Conservation (phyloP, 768 basidiomycete species). For the Trichaptum fuscoviolaceum region DNA sequence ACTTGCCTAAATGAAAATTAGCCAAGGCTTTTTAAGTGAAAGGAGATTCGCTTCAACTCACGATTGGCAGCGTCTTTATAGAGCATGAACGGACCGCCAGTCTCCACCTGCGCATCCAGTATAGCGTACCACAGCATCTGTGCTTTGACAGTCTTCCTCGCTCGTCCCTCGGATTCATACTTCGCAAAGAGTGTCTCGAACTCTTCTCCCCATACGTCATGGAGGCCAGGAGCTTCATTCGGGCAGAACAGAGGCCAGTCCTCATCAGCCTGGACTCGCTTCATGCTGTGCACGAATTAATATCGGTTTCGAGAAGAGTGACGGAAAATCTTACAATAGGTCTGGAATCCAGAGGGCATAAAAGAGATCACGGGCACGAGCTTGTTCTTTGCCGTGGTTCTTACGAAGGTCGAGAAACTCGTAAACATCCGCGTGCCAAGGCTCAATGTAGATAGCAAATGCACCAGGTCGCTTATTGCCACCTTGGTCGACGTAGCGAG, state of each 20-base stretch:
- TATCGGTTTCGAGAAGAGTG: neutral
- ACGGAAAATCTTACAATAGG: constrained; percentile 26
- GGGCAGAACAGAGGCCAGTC: constrained; percentile 49
- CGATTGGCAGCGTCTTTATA: constrained; percentile 48
- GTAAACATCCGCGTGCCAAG: constrained; percentile 48
- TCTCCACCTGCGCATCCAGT: constrained; percentile 45
- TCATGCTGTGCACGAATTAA: constrained; percentile 26
- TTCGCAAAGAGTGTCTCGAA: constrained; percentile 33
- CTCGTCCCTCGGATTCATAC: constrained; percentile 39
- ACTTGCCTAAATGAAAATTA: constrained; percentile 28
- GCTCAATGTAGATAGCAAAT: constrained; percentile 47
- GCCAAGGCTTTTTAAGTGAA: neutral
- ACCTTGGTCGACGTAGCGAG: constrained; percentile 46
- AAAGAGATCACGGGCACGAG: constrained; percentile 43
- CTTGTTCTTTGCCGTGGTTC: constrained; percentile 50
- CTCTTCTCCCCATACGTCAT: constrained; percentile 40
- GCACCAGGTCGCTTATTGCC: constrained; percentile 49
- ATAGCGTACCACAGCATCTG: constrained; percentile 50
- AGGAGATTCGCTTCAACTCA: constrained; percentile 13
- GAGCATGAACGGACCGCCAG: constrained; percentile 45
- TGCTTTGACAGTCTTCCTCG: constrained; percentile 36
- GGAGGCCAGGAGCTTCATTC: constrained; percentile 40
- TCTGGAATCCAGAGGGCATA: constrained; percentile 48
- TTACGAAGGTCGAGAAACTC: constrained; percentile 47
- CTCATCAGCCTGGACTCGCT: constrained; percentile 39